Conservation (phyloP, 164 flowering plant species). For the Magnolia officinalis region DNA sequence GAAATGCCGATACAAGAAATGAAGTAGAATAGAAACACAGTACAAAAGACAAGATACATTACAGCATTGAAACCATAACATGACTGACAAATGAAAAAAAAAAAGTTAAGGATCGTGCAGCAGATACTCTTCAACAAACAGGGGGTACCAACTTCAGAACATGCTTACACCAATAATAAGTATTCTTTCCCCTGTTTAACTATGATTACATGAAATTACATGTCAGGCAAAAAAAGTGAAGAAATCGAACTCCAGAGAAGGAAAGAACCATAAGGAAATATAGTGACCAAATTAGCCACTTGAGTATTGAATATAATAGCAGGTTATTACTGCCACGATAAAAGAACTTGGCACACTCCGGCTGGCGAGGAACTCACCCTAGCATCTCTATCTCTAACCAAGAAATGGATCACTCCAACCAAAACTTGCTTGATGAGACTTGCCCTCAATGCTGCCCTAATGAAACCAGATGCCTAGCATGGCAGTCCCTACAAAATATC, state of each 20-base stretch:
- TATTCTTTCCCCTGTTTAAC: background rate
- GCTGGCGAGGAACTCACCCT: background rate
- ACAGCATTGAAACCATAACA: background rate
- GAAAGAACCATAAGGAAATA: background rate
- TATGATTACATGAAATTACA: background rate
- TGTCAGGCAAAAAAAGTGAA: background rate
- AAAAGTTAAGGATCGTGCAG: background rate
- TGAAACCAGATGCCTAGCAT: background rate
- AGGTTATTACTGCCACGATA: background rate
- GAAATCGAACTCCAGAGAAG: background rate
- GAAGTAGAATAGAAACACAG: background rate
- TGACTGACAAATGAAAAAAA: background rate
- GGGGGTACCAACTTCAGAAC: background rate
- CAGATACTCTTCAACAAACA: background rate
- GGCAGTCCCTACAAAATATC: background rate
- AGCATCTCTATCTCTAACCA: background rate
- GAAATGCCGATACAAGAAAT: background rate
- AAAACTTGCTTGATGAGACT: background rate
- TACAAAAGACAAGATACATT: background rate
- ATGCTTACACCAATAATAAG: background rate
- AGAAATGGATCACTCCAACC: background rate
- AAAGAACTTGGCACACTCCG: background rate
- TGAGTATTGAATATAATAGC: too few relatives aligned
- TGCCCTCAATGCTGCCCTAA: background rate
- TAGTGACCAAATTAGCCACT: background rate